These are phyloP conservation scores for Fusarium nisikadoi DNA, from an alignment of 2,329 filamentous ascomycete species.

Conservation along the genomic window DNA sequence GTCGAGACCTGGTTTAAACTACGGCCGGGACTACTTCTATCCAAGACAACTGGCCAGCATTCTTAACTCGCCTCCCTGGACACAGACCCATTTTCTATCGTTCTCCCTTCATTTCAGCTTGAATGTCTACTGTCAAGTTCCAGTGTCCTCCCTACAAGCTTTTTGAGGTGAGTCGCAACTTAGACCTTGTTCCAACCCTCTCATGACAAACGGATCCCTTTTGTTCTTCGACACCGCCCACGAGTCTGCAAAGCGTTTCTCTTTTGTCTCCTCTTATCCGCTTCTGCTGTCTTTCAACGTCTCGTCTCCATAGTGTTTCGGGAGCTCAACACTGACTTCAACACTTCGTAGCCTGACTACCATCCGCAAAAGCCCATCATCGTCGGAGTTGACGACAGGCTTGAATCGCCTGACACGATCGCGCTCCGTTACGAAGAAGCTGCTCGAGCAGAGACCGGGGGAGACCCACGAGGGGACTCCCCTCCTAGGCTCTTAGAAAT, in stretches of 20 bases:
- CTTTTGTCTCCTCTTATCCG: slow-evolving; percentile 18
- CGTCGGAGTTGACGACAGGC: slow-evolving; percentile 63
- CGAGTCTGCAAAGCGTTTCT: slow-evolving; percentile 25
- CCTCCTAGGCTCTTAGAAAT: slow-evolving; percentile 56
- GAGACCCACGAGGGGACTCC: slow-evolving; percentile 66
- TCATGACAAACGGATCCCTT: slow-evolving; percentile 38
- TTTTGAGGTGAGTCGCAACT: slow-evolving; percentile 65
- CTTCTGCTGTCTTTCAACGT: slow-evolving; percentile 26
- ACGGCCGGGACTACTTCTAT: slow-evolving; percentile 45
- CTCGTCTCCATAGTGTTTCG: slow-evolving; percentile 33
- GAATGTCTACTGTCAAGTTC: slow-evolving; percentile 69
- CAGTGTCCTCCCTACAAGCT: slow-evolving; percentile 66
- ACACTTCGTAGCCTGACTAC: slow-evolving; percentile 58
- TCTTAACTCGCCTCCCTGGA: slow-evolving; percentile 46
- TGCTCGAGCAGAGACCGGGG: slow-evolving; percentile 62
- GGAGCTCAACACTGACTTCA: slow-evolving; percentile 43
- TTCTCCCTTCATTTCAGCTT: slow-evolving; percentile 56
- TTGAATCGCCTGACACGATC: slow-evolving; percentile 68
- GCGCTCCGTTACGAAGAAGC: slow-evolving; percentile 68
- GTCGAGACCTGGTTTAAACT: slow-evolving; percentile 53
- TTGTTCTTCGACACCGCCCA: slow-evolving; percentile 22
- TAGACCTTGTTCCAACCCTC: slow-evolving; percentile 49
- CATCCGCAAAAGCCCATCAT: slow-evolving; percentile 67
- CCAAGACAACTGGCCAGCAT: slow-evolving; percentile 54
- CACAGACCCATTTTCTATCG: slow-evolving; percentile 49